Base-by-base conservation (phyloP, 106 monocot species). In the Posidonia australis region DNA sequence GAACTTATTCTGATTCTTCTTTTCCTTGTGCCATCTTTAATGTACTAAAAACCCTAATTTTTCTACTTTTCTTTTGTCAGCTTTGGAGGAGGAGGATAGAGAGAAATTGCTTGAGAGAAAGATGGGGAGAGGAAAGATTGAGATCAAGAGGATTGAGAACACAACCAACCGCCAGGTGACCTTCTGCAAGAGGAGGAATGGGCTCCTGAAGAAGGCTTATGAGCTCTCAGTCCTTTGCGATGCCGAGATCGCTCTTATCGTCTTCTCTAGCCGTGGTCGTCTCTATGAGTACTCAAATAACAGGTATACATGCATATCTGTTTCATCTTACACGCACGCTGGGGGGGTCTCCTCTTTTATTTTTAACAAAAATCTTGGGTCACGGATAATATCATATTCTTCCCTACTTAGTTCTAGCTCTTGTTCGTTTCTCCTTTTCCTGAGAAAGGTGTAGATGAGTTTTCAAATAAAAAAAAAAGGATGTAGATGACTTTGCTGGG, bases 201-300 rank as follows among this genome's bases (percentile, higher is more conserved):
- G 85, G 21, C 70, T 88, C 21, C 80, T 87, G 45, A 87, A 87
- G 75, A 87, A 87, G 58, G 87, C 87, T 13, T 80, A 87, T 46
- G 87, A 87, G 65, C 66, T 87, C 54, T 87, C 87, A 17, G 79
- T 85, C 13, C 79, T 85, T 44, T 85, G 82, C 61, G 85, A 85
- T 41, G 82, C 85, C 66, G 87, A 87, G 75, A 70, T 87, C 13
- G 83, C 86, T 17, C 81, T 87, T 41, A 71, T 87, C 54, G 25
- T 87, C 78, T 87, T 87, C 80, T 87, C 87, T 54, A 87, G 67
- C 57, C 82, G 82, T 4, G 87, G 87, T 46, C 80, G 83, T 51
- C 83, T 87, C 64, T 87, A 78, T 45, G 87, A 87, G 77, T 87
- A 69, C 46, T 58, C 69, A 17, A 69, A 69, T 44, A 24, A 59